Evolutionary conservation across 1,284 basidiomycete species (phyloP).

Genomic region (Boletus mariae): DNA sequence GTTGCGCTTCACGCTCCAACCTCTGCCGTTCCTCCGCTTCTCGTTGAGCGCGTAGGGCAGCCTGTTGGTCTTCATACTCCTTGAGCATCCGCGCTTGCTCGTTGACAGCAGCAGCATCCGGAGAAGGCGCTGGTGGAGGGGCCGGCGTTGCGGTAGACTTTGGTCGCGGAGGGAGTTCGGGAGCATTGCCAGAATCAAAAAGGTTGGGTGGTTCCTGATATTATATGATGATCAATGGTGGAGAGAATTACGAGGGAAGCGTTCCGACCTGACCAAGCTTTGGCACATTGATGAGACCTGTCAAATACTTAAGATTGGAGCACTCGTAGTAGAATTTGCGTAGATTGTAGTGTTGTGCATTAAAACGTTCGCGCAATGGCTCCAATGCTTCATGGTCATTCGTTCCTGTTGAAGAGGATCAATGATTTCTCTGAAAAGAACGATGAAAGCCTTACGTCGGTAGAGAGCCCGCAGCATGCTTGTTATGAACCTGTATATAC

Average conservation of each 20-base stretch:
- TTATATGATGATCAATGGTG: background rate
- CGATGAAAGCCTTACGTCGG: constrained; percentile 57
- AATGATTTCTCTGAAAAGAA: constrained; percentile 1
- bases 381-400: constrained; percentile 84
- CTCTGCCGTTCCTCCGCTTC: constrained; percentile 82
- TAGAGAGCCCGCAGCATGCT: constrained; percentile 97
- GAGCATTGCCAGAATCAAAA: constrained; percentile 77
- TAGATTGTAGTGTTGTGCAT: constrained; percentile 84
- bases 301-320: constrained; percentile 94
- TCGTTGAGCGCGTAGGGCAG: constrained; percentile 72
- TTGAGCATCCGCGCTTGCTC: constrained; percentile 96
- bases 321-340: constrained; percentile 98
- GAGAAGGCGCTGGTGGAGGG: constrained; percentile 63
- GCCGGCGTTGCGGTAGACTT: constrained; percentile 57
- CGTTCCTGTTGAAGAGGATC: constrained; percentile 55
- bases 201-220: constrained; percentile 89
- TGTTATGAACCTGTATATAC: constrained; percentile 95
- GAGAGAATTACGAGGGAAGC: background rate
- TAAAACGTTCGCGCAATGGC: constrained; percentile 81
- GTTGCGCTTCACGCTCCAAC: constrained; percentile 74
- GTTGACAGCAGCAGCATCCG: constrained; percentile 75
- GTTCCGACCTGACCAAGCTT: constrained; percentile 80
- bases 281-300: constrained; percentile 93
- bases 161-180: constrained; percentile 86
- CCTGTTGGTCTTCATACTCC: constrained; percentile 95